Conservation (phyloP, 495 filamentous ascomycete genomes). For the Podospora australis region DNA sequence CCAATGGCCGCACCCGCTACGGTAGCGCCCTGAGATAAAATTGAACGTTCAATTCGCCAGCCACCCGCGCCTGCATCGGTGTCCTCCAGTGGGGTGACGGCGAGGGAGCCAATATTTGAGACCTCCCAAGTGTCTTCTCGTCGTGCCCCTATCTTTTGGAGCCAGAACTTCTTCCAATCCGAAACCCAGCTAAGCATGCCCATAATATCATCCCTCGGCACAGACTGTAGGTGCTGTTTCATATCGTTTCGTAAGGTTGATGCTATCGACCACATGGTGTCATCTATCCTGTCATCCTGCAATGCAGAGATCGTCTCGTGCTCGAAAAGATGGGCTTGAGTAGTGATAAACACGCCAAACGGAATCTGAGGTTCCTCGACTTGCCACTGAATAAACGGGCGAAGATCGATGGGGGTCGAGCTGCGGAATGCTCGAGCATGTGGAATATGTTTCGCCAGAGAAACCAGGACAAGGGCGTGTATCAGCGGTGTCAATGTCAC, state of each 20-base stretch:
- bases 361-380: too few relatives aligned
- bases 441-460: conserved; percentile 18
- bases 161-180: conserved; percentile 26
- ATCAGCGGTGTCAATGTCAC: conserved; percentile 32
- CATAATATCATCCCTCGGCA: conserved; percentile 28
- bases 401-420: conserved; percentile 27
- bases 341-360: conserved; percentile 29
- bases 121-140: conserved; percentile 25
- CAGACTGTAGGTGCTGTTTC: conserved; percentile 8
- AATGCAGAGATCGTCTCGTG: conserved; percentile 10
- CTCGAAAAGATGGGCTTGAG: conserved; percentile 17
- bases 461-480: conserved; percentile 22
- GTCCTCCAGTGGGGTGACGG: conserved; percentile 5
- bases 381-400: conserved; percentile 22
- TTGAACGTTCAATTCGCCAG: conserved; percentile 25
- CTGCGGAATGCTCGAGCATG: conserved; percentile 20
- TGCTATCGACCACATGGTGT: conserved; percentile 24
- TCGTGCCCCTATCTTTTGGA: conserved; percentile 20
- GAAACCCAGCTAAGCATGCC: conserved; percentile 25
- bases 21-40: conserved; percentile 31
- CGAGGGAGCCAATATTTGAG: conserved; percentile 28
- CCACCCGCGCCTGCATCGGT: background rate
- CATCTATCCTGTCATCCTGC: conserved; percentile 10
- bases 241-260: conserved; percentile 15
- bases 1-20: conserved; percentile 22